phyloP scores from a whole-genome alignment of 1,139 yeast species.

The Sugiyamaella grinbergsii region DNA sequence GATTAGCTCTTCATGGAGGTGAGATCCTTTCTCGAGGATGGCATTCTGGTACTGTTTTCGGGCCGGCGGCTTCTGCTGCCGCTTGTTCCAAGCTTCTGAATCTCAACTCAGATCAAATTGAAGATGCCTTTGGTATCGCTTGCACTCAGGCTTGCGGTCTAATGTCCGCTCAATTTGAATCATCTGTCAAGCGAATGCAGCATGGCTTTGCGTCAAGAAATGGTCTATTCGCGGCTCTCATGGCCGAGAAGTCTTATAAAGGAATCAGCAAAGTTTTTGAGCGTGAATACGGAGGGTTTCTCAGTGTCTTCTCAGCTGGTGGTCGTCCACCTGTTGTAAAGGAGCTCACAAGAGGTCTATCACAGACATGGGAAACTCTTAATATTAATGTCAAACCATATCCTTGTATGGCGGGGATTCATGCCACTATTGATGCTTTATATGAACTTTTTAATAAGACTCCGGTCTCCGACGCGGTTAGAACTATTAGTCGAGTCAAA shows the following conservation, averaged over 20 bases:
- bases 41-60: conserved; percentile 26
- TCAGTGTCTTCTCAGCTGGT: conserved; percentile 19
- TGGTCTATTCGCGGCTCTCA: conserved; percentile 24
- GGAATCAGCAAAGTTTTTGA: conserved; percentile 24
- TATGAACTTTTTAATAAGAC: conserved; percentile 14
- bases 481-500: conserved; percentile 7
- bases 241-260: conserved; percentile 23
- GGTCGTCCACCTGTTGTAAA: conserved; percentile 14
- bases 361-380: conserved; percentile 19
- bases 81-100: conserved; percentile 20
- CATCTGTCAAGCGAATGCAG: conserved; percentile 26
- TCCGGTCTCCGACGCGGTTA: conserved; percentile 1
- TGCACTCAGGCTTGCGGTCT: conserved; percentile 26
- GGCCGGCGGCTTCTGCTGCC: conserved; percentile 24
- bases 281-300: conserved; percentile 23
- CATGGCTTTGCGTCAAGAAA: conserved; percentile 26
- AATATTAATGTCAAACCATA: conserved; percentile 24
- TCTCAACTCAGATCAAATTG: conserved; percentile 17
- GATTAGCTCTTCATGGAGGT: conserved; percentile 23
- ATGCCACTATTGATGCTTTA: conserved; percentile 24
- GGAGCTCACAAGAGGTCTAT: conserved; percentile 18
- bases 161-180: conserved; percentile 26
- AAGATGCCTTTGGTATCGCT: conserved; percentile 26
- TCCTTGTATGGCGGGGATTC: conserved; percentile 26
- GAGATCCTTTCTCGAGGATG: conserved; percentile 22